Percentiles rank a stretch among this genome's conserved stretches.
phyloP scores from a whole-genome alignment of 2,329 filamentous ascomycete genomes.

The Fusarium proliferatum region DNA sequence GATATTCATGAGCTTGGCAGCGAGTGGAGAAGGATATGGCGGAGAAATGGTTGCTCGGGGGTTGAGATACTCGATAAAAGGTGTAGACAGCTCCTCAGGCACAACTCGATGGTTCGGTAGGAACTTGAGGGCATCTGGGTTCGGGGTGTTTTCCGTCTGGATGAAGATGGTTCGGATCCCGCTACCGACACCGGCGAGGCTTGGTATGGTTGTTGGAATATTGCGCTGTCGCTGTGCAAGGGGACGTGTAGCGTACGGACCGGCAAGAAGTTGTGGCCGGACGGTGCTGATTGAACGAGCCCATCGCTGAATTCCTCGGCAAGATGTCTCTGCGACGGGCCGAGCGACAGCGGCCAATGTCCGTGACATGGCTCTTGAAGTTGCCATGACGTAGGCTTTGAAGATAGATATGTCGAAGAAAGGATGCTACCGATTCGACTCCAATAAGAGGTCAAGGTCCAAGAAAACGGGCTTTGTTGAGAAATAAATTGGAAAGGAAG shows the following conservation, averaged over 20 bases:
- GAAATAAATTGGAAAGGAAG: slow-evolving; percentile 1
- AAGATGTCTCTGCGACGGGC: slow-evolving; percentile 33
- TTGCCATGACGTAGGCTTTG: slow-evolving; percentile 37
- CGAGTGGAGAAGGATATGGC: slow-evolving; percentile 90
- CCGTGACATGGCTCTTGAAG: slow-evolving; percentile 40
- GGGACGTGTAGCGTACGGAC: slow-evolving; percentile 40
- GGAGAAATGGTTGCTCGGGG: slow-evolving; percentile 89
- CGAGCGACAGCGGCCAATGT: slow-evolving; percentile 40
- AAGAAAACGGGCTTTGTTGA: background rate
- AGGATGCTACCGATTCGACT: background rate
- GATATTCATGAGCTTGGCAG: slow-evolving; percentile 89
- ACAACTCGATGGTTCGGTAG: slow-evolving; percentile 89
- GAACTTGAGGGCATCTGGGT: slow-evolving; percentile 96
- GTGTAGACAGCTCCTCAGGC: slow-evolving; percentile 75
- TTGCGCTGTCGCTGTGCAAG: slow-evolving; percentile 23
- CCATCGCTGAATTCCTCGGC: slow-evolving; percentile 42
- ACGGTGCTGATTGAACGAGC: slow-evolving; percentile 46
- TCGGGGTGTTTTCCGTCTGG: slow-evolving; percentile 94
- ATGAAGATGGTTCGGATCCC: slow-evolving; percentile 88
- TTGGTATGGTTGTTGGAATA: slow-evolving; percentile 26
- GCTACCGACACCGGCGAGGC: slow-evolving; percentile 45
- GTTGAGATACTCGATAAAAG: slow-evolving; percentile 91
- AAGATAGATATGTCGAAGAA: background rate
- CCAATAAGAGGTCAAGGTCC: background rate
- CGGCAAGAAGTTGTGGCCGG: slow-evolving; percentile 29